Percentiles rank a stretch among this genome's conserved stretches.
phyloP scores from a whole-genome alignment of 495 filamentous ascomycete species.

The Friedmanniomyces endolithicus region DNA sequence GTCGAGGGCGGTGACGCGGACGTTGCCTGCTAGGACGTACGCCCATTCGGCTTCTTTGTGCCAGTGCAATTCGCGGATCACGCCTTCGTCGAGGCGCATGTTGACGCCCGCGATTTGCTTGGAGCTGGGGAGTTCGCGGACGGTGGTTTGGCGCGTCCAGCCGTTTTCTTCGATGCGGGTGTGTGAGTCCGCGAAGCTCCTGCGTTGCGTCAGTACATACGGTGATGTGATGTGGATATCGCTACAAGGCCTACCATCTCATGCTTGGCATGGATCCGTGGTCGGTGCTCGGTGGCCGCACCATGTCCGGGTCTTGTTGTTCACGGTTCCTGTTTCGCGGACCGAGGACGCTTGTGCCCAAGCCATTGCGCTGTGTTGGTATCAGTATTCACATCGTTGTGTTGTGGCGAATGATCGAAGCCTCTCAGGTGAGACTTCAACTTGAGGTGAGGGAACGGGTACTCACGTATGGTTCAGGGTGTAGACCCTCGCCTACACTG shows the following conservation, averaged over 20 bases:
- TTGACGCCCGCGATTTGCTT: slow-evolving; percentile 53
- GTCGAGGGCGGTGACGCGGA: slow-evolving; percentile 48
- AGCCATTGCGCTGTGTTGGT: slow-evolving; percentile 41
- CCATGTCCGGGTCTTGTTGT: slow-evolving; percentile 49
- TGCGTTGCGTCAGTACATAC: not conserved
- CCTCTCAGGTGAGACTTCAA: too few relatives aligned
- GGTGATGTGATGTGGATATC: not conserved
- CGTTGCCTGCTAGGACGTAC: slow-evolving; percentile 38
- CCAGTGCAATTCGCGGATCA: slow-evolving; percentile 64
- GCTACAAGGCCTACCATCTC: slow-evolving; percentile 25
- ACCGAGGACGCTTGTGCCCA: slow-evolving; percentile 49
- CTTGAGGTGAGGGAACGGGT: not conserved
- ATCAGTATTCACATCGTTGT: not conserved
- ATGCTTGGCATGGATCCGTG: slow-evolving; percentile 50
- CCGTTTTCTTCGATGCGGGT: slow-evolving; percentile 56
- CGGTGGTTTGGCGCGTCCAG: slow-evolving; percentile 56
- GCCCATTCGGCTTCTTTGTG: slow-evolving; percentile 58
- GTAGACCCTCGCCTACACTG: slow-evolving; percentile 41
- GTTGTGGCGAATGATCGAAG: not conserved
- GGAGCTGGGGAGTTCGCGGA: slow-evolving; percentile 46
- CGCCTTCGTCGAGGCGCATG: slow-evolving; percentile 53
- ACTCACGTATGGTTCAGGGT: slow-evolving; percentile 45
- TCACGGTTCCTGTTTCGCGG: slow-evolving; percentile 53
- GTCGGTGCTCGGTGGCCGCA: slow-evolving; percentile 54
- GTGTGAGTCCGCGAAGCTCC: slow-evolving; percentile 58